Evolutionary conservation across 306 rosid genomes (phyloP), one percentile per base, ranked within the genome.

Genomic region (Cucumis hystrix): DNA sequence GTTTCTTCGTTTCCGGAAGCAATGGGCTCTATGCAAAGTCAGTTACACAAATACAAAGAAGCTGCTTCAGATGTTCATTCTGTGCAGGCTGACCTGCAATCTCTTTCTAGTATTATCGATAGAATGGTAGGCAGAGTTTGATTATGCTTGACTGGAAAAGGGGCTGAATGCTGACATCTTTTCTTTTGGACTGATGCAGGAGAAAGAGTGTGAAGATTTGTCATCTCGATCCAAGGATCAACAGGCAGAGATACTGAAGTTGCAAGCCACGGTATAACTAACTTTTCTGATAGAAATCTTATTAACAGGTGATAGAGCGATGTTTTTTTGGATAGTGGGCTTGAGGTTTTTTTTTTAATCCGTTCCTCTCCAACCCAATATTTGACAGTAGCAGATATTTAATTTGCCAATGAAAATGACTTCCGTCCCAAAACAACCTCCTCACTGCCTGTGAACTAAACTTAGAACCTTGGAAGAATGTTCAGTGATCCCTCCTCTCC

Each of bases 1-100:
- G 86, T 92, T 79, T 92, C 99, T 82, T 89, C 98, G 14, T 95
- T 95, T 89, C 99, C 99, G 41, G 93, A 88, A 77, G 87, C 91
- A 84, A 95, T 95, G 98, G 91, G 88, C 74, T 82, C 87, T 77
- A 95, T 95, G 99, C 97, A 95, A 83, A 86, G 78, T 79, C 92
- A 92, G 76, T 59, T 95, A 56, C 87, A 86, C 40, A 88, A 91
- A 87, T 86, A 86, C 79, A 95, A 95, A 84, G 97, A 92, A 85
- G 88, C 91, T 74, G 96, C 98, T 83, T 83, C 93, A 16, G 92
- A 92, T 79, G 85, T 92, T 81, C 93, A 95, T 86, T 87, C 97
- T 84, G 77, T 95, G 78, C 90, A 89, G 79, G 97, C 99, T 72
- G 88, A 92, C 70, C 88, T 89, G 86, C 90, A 88, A 80, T 95